Conservation (phyloP, 148 eudicot species). For the Arbutus unedo region DNA sequence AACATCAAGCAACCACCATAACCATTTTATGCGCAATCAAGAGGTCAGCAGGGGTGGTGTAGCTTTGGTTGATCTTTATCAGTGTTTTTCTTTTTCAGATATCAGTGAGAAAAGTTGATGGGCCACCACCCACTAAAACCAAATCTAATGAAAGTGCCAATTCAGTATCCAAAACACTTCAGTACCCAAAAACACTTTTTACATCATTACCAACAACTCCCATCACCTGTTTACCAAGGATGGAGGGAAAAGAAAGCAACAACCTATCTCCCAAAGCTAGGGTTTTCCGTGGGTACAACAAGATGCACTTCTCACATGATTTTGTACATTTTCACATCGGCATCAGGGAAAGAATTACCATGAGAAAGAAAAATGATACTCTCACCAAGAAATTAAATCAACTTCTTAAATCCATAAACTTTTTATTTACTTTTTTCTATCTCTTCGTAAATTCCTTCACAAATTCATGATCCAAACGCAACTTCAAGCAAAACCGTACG, state of each 20-base stretch:
- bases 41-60: not conserved
- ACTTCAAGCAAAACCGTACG: not conserved
- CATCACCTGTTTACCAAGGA: slow-evolving; percentile 4
- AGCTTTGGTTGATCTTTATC: not conserved
- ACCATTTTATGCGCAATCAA: not conserved
- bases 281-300: not conserved
- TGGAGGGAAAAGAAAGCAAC: not conserved
- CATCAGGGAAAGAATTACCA: not conserved
- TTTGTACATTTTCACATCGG: too few relatives aligned
- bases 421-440: too few relatives aligned
- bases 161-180: not conserved
- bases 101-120: not conserved
- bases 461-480: not conserved
- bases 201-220: slow-evolving; percentile 11
- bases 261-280: not conserved
- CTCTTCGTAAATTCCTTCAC: not conserved
- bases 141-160: slow-evolving; percentile 16
- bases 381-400: too few relatives aligned
- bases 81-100: not conserved
- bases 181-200: not conserved
- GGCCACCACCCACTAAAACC: slow-evolving; percentile 13
- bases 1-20: too few relatives aligned
- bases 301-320: not conserved
- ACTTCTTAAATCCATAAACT: too few relatives aligned
- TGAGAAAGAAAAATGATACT: not conserved